phyloP scores from a whole-genome alignment of 2,329 filamentous ascomycete species.

The Exophiala mesophila region DNA sequence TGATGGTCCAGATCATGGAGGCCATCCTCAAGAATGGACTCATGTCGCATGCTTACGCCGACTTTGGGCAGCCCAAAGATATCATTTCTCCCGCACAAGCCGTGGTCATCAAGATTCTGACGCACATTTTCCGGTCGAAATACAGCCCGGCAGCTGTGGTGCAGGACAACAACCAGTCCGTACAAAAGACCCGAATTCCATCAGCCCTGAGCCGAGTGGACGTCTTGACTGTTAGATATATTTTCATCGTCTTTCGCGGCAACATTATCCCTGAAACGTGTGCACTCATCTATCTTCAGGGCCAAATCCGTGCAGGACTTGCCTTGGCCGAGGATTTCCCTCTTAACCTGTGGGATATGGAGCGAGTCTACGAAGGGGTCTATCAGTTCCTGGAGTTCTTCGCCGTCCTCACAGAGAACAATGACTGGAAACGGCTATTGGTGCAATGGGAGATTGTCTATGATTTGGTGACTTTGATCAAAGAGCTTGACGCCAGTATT shows the following conservation, averaged over 20 bases:
- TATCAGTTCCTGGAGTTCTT: slow-evolving; percentile 94
- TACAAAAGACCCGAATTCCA: slow-evolving; percentile 49
- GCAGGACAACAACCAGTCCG: slow-evolving; percentile 48
- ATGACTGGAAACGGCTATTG: slow-evolving; percentile 75
- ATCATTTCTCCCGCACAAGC: slow-evolving; percentile 95
- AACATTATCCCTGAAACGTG: slow-evolving; percentile 92
- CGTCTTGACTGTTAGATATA: slow-evolving; percentile 71
- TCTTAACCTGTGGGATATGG: slow-evolving; percentile 95
- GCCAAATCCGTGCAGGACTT: slow-evolving; percentile 73
- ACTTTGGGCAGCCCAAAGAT: slow-evolving; percentile 86
- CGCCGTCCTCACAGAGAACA: slow-evolving; percentile 78
- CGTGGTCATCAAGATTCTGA: slow-evolving; percentile 83
- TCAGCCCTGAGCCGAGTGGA: slow-evolving; percentile 52
- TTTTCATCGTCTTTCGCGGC: slow-evolving; percentile 86
- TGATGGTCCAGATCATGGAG: slow-evolving; percentile 93
- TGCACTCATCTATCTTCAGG: slow-evolving; percentile 89
- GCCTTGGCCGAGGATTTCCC: slow-evolving; percentile 83
- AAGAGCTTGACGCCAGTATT: slow-evolving; percentile 81
- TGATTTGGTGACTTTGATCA: slow-evolving; percentile 80
- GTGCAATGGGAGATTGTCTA: slow-evolving; percentile 90
- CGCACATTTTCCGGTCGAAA: slow-evolving; percentile 74
- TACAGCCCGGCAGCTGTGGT: slow-evolving; percentile 45
- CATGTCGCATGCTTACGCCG: slow-evolving; percentile 87
- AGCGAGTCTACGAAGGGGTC: slow-evolving; percentile 89
- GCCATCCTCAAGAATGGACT: slow-evolving; percentile 84